phyloP scores from a whole-genome alignment of 495 filamentous ascomycete species.

The Penicillium canescens region DNA sequence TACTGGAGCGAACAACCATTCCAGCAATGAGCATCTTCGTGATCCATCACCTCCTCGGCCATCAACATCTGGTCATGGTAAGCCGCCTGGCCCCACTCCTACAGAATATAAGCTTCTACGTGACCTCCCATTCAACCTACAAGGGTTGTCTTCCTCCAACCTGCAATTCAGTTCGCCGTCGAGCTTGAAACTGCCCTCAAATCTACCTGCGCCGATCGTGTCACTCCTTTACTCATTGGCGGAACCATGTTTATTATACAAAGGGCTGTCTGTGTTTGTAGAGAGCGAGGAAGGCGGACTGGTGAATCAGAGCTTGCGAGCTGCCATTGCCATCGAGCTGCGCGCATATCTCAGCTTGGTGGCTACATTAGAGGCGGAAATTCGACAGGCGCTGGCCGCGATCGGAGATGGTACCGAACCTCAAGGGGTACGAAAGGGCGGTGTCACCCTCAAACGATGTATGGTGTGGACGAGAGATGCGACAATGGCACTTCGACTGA shows the following conservation, averaged over 20 bases:
- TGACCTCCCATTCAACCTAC: conserved; percentile 91
- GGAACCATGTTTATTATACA: conserved; percentile 89
- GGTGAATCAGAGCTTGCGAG: conserved; percentile 90
- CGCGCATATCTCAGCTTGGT: conserved; percentile 91
- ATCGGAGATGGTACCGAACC: conserved; percentile 65
- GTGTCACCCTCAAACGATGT: conserved; percentile 94
- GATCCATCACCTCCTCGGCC: conserved; percentile 13
- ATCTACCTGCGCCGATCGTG: conserved; percentile 79
- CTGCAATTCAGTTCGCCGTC: conserved; percentile 69
- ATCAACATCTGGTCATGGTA: conserved; percentile 10
- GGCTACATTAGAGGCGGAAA: conserved; percentile 91
- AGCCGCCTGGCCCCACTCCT: conserved; percentile 54
- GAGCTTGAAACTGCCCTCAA: conserved; percentile 70
- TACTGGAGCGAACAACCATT: conserved; percentile 12
- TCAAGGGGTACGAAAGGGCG: conserved; percentile 73
- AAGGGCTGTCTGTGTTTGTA: conserved; percentile 75
- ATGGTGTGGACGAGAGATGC: conserved; percentile 97
- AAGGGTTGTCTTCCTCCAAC: conserved; percentile 85
- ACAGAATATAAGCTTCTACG: conserved; percentile 77
- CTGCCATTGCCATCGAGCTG: conserved; percentile 81
- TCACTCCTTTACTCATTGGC: conserved; percentile 87
- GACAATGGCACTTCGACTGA: conserved; percentile 91
- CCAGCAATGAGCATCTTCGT: conserved; percentile 17
- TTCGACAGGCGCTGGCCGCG: conserved; percentile 70
- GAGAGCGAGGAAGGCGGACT: conserved; percentile 70